Base-by-base conservation (phyloP, 345 rosid genomes). In the Eucalyptus marginata region DNA sequence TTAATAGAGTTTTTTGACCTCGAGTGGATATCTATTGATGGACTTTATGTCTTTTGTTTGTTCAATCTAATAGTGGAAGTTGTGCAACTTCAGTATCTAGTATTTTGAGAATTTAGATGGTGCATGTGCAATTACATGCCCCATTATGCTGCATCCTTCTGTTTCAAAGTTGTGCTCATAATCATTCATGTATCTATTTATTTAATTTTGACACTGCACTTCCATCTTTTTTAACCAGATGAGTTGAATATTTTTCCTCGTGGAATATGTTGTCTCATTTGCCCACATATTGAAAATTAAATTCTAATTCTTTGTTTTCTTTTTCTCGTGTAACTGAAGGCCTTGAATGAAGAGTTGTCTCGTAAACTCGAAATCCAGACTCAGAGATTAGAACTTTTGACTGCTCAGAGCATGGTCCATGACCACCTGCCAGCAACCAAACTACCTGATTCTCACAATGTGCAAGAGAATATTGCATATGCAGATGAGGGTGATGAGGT, bases 401-500 rank as follows among this genome's bases (percentile, higher is more conserved):
- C 99, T 64, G 94, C 99, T 88, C 97, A 95, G 92, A 96, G 90
- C 90, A 95, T 98, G 96, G 95, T 93, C 68, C 87, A 71, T 86
- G 97, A 91, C 86, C 92, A 93, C 90, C 66, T 90, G 86, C 92
- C 94, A 14, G 87, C 93, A 10, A 90, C 93, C 89, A 95, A 94
- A 91, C 94, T 90, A 86, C 92, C 91, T 18, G 97, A 96, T 90
- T 86, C 95, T 86, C 94, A 47, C 71, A 54, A 89, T 43, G 49
- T 89, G 71, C 95, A 90, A 89, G 99, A 97, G 88, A 92, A 90
- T 88, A 58, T 92, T 93, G 91, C 96, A 54, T 96, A 94, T 92
- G 99, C 98, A 33, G 99, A 97, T 90, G 99, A 98, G 93, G 99
- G 99, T 66, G 99, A 98, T 86, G 99, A 98, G 99, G 99, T 97